Percentiles rank a stretch among this genome's conserved stretches.
Evolutionary conservation across 2,329 filamentous ascomycete genomes (phyloP).

Genomic region (Boeremia lycopersici): DNA sequence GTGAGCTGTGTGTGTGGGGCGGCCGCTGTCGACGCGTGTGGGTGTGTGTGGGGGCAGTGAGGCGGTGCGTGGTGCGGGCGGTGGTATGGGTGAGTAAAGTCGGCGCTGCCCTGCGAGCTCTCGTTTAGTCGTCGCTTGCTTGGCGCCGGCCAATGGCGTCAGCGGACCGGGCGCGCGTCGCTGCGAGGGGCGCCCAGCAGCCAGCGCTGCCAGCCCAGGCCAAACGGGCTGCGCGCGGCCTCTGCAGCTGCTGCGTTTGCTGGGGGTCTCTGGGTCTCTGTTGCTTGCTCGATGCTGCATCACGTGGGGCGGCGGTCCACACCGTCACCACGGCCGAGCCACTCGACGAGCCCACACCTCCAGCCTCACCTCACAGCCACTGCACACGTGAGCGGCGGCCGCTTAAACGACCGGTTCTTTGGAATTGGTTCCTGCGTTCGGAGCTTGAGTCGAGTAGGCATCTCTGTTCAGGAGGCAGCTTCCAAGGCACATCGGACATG

Average conservation of each 20-base stretch:
- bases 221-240: not conserved
- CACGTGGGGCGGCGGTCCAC: not conserved
- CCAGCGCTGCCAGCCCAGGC: not conserved
- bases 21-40: constrained; percentile 29
- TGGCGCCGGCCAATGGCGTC: constrained; percentile 19
- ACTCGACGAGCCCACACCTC: not conserved
- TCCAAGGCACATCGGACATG: constrained; percentile 31
- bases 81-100: constrained; percentile 42
- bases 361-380: constrained; percentile 25
- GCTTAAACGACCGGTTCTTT: no score
- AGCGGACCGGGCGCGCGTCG: constrained; percentile 7
- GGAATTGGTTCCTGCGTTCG: constrained; percentile 37
- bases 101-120: constrained; percentile 30
- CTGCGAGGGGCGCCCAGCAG: constrained; percentile 4
- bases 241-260: not conserved
- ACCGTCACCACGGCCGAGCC: no score
- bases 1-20: constrained; percentile 52
- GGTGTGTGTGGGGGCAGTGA: constrained; percentile 30
- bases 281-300: not conserved
- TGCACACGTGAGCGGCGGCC: no score
- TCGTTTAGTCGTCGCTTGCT: constrained; percentile 15
- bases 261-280: not conserved
- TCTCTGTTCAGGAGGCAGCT: constrained; percentile 31
- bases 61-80: constrained; percentile 33
- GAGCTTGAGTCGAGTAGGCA: constrained; percentile 15